Base-by-base conservation (phyloP, 73 alveolate genomes). In the Paramecium sonneborni region DNA sequence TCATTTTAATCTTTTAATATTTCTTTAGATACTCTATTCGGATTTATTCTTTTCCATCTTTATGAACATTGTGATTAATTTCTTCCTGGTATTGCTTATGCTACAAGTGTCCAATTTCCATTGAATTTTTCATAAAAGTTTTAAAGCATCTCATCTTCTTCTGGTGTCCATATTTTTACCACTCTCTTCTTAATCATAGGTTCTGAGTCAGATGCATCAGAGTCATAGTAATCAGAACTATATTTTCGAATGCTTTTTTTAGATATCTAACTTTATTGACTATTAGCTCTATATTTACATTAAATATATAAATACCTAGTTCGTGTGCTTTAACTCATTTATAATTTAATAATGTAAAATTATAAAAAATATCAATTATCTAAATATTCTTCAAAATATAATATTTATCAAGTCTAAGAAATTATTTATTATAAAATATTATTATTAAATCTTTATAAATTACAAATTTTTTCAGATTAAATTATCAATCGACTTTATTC, bases 1-100 rank as follows among this genome's bases (percentile, higher is more conserved):
- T 76, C 57, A 88, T 62, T 69, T 88, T 88, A 12, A 79, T 41
- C 90, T 72, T 28, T 12, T 72, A 4, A 52, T 34, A 72, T 32
- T 35, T 34, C 21, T 38, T 35, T n/a, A 4, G 6, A 72, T 72
- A 72, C 93, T 39, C 87, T 38, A 68, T 76, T 88, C 23, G 94
- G 94, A 32, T 69, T 46, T 39, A 88, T 88, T 41, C 94, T 76
- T 57, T 82, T 76, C 94, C 94, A 88, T 37, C 94, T 76, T 88
- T 88, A 68, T 15, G 94, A 88, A 82, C 94, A 88, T 39, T 88
- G 41, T 15, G 94, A 88, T 21, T 62, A 55, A 44, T 88, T 88
- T 70, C 94, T 67, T n/a, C 84, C 94, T 21, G 94, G 91, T 69
- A 88, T 88, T 24, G 79, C 24, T 12, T 88, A 88, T 20, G 94